Base-by-base conservation (phyloP, 306 rosid species). In the Ormosia semicastrata region DNA sequence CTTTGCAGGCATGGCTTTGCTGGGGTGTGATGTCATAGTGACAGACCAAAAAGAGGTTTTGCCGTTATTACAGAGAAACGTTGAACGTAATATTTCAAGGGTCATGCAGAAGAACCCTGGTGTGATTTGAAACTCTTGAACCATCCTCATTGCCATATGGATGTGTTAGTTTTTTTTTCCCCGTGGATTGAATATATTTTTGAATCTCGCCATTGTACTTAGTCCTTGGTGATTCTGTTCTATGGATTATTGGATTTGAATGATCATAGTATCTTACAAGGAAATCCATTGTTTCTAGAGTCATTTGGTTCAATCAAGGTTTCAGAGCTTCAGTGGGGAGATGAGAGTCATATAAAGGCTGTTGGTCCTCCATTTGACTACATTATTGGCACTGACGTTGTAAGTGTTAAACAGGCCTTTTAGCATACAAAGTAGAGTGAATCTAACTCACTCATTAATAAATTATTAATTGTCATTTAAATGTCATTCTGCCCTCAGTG, bases 381-480 rank as follows among this genome's bases (percentile, higher is more conserved):
- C 85, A 87, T 95, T 75, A 88, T 95, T 64, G 98, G 99, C 86
- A 95, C 99, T 64, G 98, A 95, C 30, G 90, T 95, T 83, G 99
- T 93, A 89, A 89, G 97, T 73, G 40, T 68, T 47, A 67, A 56
- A 14, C 84, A 52, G 15, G 12, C 67, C 52, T 81, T 59, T 81
- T 76, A 77, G 69, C 81, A 4, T 57, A 18, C 37, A 70, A 18
- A 64, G 47, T 49, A 54, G 66, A 67, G 11, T 17, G 66, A 75
- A 86, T 18, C 10, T 58, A 33, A 29, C 46, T 60, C 43, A 13
- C 11, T 11, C 71, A 8, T 36, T 4, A 6, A 66, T 6, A 69
- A 67, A 60, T 59, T 47, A 7, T 44, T 54, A 24, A 15, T 52
- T 11, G 66, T 77, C 11, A 41, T 75, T 57, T 67, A 3, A 75